Conservation (phyloP, 2,329 filamentous ascomycete genomes). For the Coleophoma eucalyptorum region DNA sequence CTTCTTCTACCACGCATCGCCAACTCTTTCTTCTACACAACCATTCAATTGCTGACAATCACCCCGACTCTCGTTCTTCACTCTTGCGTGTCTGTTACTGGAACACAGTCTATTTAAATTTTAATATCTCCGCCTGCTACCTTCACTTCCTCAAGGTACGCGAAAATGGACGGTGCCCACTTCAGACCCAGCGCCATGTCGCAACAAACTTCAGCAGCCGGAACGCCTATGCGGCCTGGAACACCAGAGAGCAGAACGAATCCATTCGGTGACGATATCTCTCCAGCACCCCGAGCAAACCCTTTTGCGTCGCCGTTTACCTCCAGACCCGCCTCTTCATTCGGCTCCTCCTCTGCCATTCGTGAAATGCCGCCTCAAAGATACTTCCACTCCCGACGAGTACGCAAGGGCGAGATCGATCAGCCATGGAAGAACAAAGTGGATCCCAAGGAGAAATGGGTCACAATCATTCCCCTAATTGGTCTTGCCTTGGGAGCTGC, state of each 20-base stretch:
- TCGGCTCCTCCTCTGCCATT: conserved; percentile 35
- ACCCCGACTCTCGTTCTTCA: conserved; percentile 1
- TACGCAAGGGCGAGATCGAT: conserved; percentile 69
- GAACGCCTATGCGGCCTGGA: conserved; percentile 30
- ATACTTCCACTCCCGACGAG: conserved; percentile 36
- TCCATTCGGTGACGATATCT: conserved; percentile 23
- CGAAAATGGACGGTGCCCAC: conserved; percentile 4
- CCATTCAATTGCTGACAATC: not conserved
- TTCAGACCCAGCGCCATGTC: conserved; percentile 10
- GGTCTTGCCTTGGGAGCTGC: conserved; percentile 67
- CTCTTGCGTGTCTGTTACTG: not conserved
- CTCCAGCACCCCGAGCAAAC: conserved; percentile 18
- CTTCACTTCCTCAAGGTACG: not conserved
- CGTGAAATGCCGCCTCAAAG: conserved; percentile 13
- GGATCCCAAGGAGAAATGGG: conserved; percentile 81
- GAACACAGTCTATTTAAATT: not conserved
- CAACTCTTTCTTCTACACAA: not conserved
- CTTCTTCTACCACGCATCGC: not conserved
- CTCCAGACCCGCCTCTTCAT: conserved; percentile 37
- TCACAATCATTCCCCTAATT: conserved; percentile 72
- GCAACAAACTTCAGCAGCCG: conserved; percentile 23
- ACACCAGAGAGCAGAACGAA: conserved; percentile 30
- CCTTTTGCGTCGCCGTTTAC: conserved; percentile 31
- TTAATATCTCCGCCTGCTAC: not conserved
- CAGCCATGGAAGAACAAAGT: conserved; percentile 74